Evolutionary conservation across 805 yeast species (phyloP).

Genomic region (Zygosaccharomyces gambellarensis): DNA sequence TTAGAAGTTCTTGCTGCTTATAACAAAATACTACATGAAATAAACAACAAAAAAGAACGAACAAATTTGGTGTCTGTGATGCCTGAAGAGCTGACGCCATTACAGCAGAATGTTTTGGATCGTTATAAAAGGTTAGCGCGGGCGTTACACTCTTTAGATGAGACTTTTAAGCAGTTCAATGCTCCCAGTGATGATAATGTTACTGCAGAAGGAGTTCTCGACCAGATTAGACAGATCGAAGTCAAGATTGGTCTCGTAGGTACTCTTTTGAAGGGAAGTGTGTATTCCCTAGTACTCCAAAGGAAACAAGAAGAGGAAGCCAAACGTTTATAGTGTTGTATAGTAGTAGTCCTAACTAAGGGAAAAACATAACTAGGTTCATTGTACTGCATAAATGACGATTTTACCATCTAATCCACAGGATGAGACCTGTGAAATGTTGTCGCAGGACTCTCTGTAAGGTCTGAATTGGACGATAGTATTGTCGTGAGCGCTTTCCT

Average conservation of each 20-base stretch:
- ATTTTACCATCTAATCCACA: conserved; percentile 91
- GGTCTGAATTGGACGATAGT: conserved; percentile 67
- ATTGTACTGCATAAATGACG: conserved; percentile 61
- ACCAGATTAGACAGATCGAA: conserved; percentile 55
- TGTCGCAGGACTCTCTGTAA: conserved; percentile 43
- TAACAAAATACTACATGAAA: neutral
- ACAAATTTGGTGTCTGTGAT: conserved; percentile 6
- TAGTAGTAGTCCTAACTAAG: neutral
- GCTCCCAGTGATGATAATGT: conserved; percentile 13
- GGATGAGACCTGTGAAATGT: conserved; percentile 58
- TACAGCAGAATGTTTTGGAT: conserved; percentile 30
- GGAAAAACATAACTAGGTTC: neutral
- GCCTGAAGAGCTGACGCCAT: conserved; percentile 26
- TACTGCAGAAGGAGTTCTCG: conserved; percentile 38
- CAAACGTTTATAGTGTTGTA: conserved; percentile 1
- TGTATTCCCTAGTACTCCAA: conserved; percentile 57
- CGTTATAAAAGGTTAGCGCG: conserved; percentile 29
- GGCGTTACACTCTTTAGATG: conserved; percentile 27
- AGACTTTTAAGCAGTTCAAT: conserved; percentile 24
- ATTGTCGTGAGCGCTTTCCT: conserved; percentile 82
- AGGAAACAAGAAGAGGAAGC: conserved; percentile 33
- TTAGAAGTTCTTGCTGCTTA: neutral
- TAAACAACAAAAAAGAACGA: neutral
- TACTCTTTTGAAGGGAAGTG: conserved; percentile 65
- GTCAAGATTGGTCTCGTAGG: conserved; percentile 59